Percentiles rank a stretch among this genome's conserved stretches.
These are phyloP conservation scores for Toxoplasma gondii DNA, from an alignment of 169 alveolate genomes.

Conservation along the genomic window DNA sequence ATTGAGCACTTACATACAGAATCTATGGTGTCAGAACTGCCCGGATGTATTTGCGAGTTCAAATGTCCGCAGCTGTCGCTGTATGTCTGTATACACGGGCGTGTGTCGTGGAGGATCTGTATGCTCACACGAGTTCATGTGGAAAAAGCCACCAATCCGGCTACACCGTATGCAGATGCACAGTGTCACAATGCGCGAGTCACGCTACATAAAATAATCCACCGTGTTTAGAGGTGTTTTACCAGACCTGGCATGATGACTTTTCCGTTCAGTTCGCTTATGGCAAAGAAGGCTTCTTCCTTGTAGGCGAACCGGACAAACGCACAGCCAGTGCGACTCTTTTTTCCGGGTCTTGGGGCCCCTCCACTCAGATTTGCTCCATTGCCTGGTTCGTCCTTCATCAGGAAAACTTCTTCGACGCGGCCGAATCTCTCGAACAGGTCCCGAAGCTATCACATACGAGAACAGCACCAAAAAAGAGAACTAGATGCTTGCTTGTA, in stretches of 20 bases:
- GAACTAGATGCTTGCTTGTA: not conserved
- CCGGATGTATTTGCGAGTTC: too few relatives aligned
- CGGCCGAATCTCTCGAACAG: constrained; percentile 84
- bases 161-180: too few relatives aligned
- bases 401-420: constrained; percentile 85
- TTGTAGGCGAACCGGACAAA: constrained; percentile 87
- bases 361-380: not conserved
- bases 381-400: constrained; percentile 77
- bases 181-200: too few relatives aligned
- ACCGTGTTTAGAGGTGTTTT: too few relatives aligned
- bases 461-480: not conserved
- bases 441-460: constrained; percentile 64
- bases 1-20: not conserved
- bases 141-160: too few relatives aligned
- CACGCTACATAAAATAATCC: too few relatives aligned
- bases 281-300: constrained; percentile 90
- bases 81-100: too few relatives aligned
- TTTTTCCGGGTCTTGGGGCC: not conserved
- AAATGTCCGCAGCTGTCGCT: too few relatives aligned
- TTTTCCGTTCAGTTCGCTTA: constrained; percentile 81
- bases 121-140: too few relatives aligned
- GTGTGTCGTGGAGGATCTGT: too few relatives aligned
- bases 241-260: constrained; percentile 13
- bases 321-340: constrained; percentile 87
- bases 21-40: not conserved